Percentiles rank a stretch among this genome's conserved stretches.
phyloP scores from a whole-genome alignment of 257 asterid species.

The Solanum ossicruentum region DNA sequence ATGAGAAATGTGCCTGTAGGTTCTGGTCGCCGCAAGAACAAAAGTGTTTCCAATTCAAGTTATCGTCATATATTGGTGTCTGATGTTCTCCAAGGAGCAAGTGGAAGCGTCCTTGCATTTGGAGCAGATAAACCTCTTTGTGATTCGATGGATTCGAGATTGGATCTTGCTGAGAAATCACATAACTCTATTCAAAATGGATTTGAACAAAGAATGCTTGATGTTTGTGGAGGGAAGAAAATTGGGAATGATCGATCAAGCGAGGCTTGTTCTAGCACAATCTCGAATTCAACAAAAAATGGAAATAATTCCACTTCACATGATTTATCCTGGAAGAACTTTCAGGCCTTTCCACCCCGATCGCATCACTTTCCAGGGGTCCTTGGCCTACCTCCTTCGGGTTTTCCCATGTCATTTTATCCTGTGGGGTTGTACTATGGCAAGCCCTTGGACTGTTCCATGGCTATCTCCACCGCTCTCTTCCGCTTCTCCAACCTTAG shows the following conservation, averaged over 20 bases:
- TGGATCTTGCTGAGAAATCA: constrained; percentile 13
- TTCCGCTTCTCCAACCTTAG: constrained; percentile 20
- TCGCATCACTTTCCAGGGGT: constrained; percentile 7
- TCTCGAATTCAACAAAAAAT: constrained; percentile 4
- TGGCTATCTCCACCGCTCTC: constrained; percentile 11
- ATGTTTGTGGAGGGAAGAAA: constrained; percentile 12
- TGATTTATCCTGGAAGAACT: constrained; percentile 1
- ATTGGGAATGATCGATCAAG: constrained; percentile 4
- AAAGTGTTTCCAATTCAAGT: constrained; percentile 8
- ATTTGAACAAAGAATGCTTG: constrained; percentile 1
- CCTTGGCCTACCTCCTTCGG: constrained; percentile 21
- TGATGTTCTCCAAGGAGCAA: constrained; percentile 21
- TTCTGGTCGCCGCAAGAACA: constrained; percentile 72
- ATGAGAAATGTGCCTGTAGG: too few relatives aligned
- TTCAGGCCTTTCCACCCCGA: constrained; percentile 14
- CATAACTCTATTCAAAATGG: constrained; percentile 1
- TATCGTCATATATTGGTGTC: constrained; percentile 21
- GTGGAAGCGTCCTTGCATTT: constrained; percentile 28
- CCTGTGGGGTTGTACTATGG: constrained; percentile 35
- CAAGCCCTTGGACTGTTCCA: constrained; percentile 20
- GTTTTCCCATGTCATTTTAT: constrained; percentile 35
- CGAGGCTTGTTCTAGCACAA: constrained; percentile 6
- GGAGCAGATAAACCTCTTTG: constrained; percentile 15
- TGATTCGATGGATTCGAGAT: not conserved
- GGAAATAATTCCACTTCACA: constrained; percentile 1